phyloP scores from a whole-genome alignment of 805 yeast genomes.

The Zygosaccharomyces lentus region DNA sequence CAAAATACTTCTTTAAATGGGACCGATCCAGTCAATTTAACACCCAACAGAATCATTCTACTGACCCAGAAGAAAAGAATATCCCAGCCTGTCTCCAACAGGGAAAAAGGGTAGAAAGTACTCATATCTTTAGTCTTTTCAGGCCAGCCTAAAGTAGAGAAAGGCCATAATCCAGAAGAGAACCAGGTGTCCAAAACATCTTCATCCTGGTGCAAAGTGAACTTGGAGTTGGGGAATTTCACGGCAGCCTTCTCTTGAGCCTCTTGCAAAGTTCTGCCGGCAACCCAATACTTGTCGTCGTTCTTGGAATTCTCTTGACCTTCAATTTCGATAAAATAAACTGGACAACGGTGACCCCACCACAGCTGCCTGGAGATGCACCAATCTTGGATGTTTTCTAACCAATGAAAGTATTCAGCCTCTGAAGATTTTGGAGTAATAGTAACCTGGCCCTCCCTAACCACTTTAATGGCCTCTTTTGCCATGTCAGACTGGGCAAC shows the following conservation, averaged over 20 bases:
- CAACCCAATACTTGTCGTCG: constrained; percentile 80
- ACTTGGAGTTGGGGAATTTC: constrained; percentile 65
- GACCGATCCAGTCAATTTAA: constrained; percentile 82
- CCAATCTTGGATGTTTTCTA: constrained; percentile 97
- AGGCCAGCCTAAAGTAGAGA: constrained; percentile 97
- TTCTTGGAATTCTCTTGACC: constrained; percentile 58
- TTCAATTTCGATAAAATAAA: constrained; percentile 78
- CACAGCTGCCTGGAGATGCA: constrained; percentile 91
- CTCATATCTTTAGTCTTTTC: constrained; percentile 66
- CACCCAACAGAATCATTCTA: constrained; percentile 88
- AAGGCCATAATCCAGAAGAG: constrained; percentile 97
- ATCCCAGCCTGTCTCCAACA: constrained; percentile 99
- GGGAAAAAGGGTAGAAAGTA: constrained; percentile 80
- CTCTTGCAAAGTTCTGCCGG: constrained; percentile 79
- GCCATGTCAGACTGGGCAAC: constrained; percentile 90
- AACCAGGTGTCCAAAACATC: constrained; percentile 99
- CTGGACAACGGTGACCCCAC: constrained; percentile 99
- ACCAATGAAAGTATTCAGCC: constrained; percentile 92
- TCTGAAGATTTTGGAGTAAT: constrained; percentile 88
- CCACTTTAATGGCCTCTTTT: constrained; percentile 77
- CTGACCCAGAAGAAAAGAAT: constrained; percentile 98
- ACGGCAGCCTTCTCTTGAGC: constrained; percentile 76
- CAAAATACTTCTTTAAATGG: constrained; percentile 98
- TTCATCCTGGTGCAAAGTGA: constrained; percentile 88
- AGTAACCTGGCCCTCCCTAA: constrained; percentile 70